These are phyloP conservation scores for Paecilomyces sp. DNA, from an alignment of 2,329 filamentous ascomycete species.

Conservation along the genomic window DNA sequence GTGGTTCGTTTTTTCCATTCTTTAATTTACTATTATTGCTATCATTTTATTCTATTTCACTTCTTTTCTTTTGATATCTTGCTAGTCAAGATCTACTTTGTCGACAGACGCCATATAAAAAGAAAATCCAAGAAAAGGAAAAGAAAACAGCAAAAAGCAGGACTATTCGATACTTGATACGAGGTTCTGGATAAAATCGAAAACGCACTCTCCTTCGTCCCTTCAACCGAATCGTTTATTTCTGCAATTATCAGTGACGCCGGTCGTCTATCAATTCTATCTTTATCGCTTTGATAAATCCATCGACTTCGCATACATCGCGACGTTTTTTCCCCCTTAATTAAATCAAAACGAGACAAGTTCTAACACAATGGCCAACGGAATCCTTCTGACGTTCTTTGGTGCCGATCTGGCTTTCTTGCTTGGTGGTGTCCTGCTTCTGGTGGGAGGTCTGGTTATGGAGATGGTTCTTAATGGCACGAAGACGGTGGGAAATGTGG, in stretches of 20 bases:
- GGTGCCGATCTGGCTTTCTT: conserved; percentile 47
- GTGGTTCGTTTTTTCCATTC: neutral
- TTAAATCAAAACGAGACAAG: conserved; percentile 1
- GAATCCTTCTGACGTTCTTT: conserved; percentile 47
- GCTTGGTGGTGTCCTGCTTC: conserved; percentile 43
- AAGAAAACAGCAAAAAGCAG: neutral
- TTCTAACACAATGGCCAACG: conserved; percentile 39
- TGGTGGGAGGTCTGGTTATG: conserved; percentile 47
- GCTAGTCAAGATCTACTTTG: neutral
- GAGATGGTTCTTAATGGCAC: conserved; percentile 34
- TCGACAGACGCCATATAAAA: neutral
- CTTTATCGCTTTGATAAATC: neutral
- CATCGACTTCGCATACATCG: neutral
- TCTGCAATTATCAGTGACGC: neutral
- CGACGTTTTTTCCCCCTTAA: neutral
- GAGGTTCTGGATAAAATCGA: neutral
- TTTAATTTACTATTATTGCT: neutral
- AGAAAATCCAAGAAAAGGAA: neutral
- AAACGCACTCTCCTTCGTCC: neutral
- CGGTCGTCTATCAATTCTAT: neutral
- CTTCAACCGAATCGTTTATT: neutral
- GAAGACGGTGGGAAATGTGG: conserved; percentile 44
- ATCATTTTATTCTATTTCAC: neutral
- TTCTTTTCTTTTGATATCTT: neutral
- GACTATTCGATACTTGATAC: neutral